Percentiles rank a stretch among this genome's conserved stretches.
Evolutionary conservation across 2,329 filamentous ascomycete species (phyloP).

Genomic region (Gyromitra esculenta): DNA sequence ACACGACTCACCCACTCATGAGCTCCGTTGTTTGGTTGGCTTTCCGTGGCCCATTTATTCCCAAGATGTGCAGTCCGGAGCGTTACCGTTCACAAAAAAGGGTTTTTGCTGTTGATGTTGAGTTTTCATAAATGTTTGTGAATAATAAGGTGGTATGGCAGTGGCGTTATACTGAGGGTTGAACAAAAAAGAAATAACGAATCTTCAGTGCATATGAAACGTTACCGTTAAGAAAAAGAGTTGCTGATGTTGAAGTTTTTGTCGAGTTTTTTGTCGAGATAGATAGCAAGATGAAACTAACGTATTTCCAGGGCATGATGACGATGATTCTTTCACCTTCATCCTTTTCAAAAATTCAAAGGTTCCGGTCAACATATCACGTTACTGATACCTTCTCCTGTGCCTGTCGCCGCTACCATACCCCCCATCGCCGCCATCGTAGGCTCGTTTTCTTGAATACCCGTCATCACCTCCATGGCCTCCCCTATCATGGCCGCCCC

Average conservation of each 20-base stretch:
- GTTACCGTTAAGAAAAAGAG: slow-evolving; percentile 37
- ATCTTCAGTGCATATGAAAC: slow-evolving; percentile 22
- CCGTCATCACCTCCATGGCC: slow-evolving; percentile 51
- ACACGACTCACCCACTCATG: slow-evolving; percentile 39
- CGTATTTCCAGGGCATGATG: slow-evolving; percentile 31
- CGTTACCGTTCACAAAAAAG: slow-evolving; percentile 40
- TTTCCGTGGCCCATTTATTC: slow-evolving; percentile 11
- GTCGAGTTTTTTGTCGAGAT: slow-evolving; percentile 20
- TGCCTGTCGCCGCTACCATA: slow-evolving; percentile 55
- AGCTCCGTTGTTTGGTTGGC: slow-evolving; percentile 14
- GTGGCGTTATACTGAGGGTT: slow-evolving; percentile 11
- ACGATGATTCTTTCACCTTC: slow-evolving; percentile 49
- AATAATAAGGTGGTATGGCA: slow-evolving; percentile 20
- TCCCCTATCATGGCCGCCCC: slow-evolving; percentile 48
- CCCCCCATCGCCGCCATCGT: slow-evolving; percentile 55
- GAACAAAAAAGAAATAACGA: slow-evolving; percentile 6
- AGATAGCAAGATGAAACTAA: slow-evolving; percentile 21
- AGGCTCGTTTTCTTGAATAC: slow-evolving; percentile 54
- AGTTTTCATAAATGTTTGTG: slow-evolving; percentile 12
- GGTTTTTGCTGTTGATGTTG: slow-evolving; percentile 13
- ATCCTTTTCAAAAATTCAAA: slow-evolving; percentile 50
- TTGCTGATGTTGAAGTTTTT: slow-evolving; percentile 28
- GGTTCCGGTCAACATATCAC: slow-evolving; percentile 45
- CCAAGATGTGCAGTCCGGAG: slow-evolving; percentile 26
- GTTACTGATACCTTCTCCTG: slow-evolving; percentile 55